phyloP scores from a whole-genome alignment of 345 rosid species.

The Eucalyptus tenuipes region DNA sequence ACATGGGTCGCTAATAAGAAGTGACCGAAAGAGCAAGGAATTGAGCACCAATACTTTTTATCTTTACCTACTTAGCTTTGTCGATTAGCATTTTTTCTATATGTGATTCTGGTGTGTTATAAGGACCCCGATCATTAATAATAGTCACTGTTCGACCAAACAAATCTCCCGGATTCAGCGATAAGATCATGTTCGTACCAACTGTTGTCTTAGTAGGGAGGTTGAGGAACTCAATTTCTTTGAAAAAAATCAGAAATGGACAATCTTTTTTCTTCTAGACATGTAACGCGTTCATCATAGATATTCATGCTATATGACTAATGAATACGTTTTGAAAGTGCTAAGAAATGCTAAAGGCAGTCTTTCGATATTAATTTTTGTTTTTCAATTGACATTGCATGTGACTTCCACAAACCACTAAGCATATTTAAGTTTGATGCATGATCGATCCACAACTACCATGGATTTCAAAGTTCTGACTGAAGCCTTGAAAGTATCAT shows the following conservation, averaged over 20 bases:
- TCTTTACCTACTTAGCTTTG: neutral
- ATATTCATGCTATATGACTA: neutral
- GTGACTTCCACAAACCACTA: neutral
- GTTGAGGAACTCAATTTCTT: neutral
- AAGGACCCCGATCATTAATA: neutral
- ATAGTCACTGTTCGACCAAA: neutral
- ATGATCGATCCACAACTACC: neutral
- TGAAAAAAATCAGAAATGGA: neutral
- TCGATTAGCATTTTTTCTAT: neutral
- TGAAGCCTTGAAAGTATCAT: neutral
- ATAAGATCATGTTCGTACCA: neutral
- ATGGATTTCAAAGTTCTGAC: neutral
- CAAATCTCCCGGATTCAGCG: neutral
- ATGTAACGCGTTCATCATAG: neutral
- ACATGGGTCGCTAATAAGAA: neutral
- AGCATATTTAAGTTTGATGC: neutral
- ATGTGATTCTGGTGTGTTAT: neutral
- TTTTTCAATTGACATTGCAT: neutral
- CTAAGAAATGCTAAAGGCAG: neutral
- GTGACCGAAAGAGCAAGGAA: neutral
- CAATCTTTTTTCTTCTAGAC: neutral
- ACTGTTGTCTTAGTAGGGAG: neutral
- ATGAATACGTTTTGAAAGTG: neutral
- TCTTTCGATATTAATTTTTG: neutral
- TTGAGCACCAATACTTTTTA: neutral